Base-by-base conservation (phyloP, 176 grass and related monocot species). In the Otatea glauca region DNA sequence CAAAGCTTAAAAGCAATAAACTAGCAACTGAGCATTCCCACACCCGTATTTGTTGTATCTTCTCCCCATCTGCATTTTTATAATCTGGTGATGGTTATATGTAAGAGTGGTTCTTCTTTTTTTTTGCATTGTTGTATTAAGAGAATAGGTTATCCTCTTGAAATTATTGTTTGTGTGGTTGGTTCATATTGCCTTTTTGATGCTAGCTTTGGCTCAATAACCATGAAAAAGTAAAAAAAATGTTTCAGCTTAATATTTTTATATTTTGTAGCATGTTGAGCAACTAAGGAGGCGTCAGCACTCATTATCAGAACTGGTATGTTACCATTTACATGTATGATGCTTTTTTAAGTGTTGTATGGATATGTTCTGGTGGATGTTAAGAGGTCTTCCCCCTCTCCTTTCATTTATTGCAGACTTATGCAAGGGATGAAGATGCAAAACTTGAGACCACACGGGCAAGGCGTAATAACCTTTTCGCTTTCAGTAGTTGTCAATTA, bases 391-490 rank as follows among this genome's bases (percentile, higher is more conserved):
- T 60, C 4, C 12, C 4, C 12, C 35, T 75, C 16, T 17, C 39
- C 54, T 47, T 89, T 41, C 55, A 65, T 68, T 23, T 78, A 54
- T 37, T 48, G 55, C 88, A 94, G 92, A 92, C 80, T 54, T 94
- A 87, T 70, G 44, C 73, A 76, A 86, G 88, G 74, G 89, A 92
- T 16, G 92, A 94, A 16, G 92, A 94, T 54, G 47, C 81, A 71
- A 86, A 83, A 80, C 79, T 94, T 8, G 92, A 94, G 68, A 88
- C 84, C 59, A 92, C 92, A 35, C 84, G 89, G 0, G 81, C 87
- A 59, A 89, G 87, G 67, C 66, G 92, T 94, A 92, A 81, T 58
- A 21, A 68, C 37, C 63, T 34, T 43, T 59, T 61, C 54, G 41
- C 11, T 55, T 21, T 23, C 48, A 50, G 34, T 71, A 45, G 37